Conservation (phyloP, 805 yeast genomes). For the Myxozyma geophila region DNA sequence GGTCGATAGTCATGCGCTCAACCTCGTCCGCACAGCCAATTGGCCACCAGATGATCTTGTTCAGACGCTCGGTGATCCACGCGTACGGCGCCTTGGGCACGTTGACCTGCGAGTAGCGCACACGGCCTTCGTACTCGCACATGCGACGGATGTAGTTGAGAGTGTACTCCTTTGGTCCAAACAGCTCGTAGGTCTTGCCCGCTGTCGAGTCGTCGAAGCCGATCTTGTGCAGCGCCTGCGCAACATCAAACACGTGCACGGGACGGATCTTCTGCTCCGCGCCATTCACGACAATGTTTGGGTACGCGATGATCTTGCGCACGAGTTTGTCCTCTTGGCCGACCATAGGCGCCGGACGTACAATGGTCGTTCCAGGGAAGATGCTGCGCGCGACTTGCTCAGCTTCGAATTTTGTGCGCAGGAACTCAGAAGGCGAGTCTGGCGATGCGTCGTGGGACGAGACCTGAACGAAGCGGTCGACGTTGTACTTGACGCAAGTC, state of each 20-base stretch:
- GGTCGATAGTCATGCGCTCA: constrained; percentile 73
- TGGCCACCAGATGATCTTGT: constrained; percentile 51
- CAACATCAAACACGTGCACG: constrained; percentile 77
- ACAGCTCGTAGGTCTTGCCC: constrained; percentile 75
- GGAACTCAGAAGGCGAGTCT: constrained; percentile 67
- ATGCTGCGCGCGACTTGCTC: constrained; percentile 71
- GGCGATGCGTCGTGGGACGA: constrained; percentile 78
- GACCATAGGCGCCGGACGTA: constrained; percentile 80
- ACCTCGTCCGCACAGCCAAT: constrained; percentile 70
- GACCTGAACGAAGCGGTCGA: constrained; percentile 76
- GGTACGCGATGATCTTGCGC: constrained; percentile 60
- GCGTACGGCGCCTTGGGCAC: constrained; percentile 50
- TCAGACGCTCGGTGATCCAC: constrained; percentile 46
- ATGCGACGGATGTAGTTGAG: constrained; percentile 68
- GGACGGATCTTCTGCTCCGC: constrained; percentile 69
- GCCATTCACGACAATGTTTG: constrained; percentile 68
- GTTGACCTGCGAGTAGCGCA: constrained; percentile 48
- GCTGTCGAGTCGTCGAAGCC: constrained; percentile 80
- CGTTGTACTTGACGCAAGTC: constrained; percentile 69
- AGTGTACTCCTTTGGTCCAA: constrained; percentile 69
- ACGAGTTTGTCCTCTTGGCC: constrained; percentile 75
- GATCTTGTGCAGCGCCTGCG: constrained; percentile 74
- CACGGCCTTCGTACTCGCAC: constrained; percentile 64
- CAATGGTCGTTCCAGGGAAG: constrained; percentile 77
- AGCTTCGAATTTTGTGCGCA: constrained; percentile 70